Percentiles rank a stretch among this genome's conserved stretches.
phyloP scores from a whole-genome alignment of 805 yeast genomes.

The Metschnikowia lachancei region DNA sequence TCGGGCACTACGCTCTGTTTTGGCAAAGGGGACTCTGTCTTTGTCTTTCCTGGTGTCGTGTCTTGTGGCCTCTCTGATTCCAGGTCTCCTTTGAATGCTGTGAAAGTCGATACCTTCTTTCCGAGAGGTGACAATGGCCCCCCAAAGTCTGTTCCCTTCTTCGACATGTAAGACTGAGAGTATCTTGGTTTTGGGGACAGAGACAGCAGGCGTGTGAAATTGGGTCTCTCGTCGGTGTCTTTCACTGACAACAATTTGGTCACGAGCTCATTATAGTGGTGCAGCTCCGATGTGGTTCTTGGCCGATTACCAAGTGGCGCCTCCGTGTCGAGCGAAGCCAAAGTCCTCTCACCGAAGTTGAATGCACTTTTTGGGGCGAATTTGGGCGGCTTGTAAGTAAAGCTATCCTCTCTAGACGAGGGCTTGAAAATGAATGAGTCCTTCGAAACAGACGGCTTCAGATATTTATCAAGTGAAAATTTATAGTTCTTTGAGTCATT shows the following conservation, averaged over 20 bases:
- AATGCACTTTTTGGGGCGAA: conserved; percentile 7
- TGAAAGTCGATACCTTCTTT: background rate
- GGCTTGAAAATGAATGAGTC: conserved; percentile 11
- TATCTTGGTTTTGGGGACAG: conserved; percentile 21
- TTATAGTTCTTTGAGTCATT: conserved; percentile 35
- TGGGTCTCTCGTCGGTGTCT: conserved; percentile 7
- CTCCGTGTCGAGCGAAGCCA: background rate
- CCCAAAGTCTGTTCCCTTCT: conserved; percentile 7
- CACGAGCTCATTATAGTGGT: conserved; percentile 16
- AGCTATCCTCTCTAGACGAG: conserved; percentile 8
- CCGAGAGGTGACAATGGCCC: conserved; percentile 8
- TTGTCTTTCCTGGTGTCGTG: background rate
- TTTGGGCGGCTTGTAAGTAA: conserved; percentile 14
- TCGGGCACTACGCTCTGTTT: background rate
- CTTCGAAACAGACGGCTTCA: conserved; percentile 5
- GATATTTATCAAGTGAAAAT: conserved; percentile 25
- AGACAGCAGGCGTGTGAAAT: conserved; percentile 6
- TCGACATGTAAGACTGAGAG: conserved; percentile 29
- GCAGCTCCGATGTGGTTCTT: conserved; percentile 4
- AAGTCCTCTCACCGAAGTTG: background rate
- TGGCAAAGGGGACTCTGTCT: background rate
- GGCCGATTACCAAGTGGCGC: background rate
- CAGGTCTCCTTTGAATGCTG: background rate
- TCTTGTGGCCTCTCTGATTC: background rate
- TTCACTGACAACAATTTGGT: conserved; percentile 14